These are phyloP conservation scores for Marchantia paleacea DNA, from an alignment of 225 moss, liverwort and hornwort species.

Conservation along the genomic window DNA sequence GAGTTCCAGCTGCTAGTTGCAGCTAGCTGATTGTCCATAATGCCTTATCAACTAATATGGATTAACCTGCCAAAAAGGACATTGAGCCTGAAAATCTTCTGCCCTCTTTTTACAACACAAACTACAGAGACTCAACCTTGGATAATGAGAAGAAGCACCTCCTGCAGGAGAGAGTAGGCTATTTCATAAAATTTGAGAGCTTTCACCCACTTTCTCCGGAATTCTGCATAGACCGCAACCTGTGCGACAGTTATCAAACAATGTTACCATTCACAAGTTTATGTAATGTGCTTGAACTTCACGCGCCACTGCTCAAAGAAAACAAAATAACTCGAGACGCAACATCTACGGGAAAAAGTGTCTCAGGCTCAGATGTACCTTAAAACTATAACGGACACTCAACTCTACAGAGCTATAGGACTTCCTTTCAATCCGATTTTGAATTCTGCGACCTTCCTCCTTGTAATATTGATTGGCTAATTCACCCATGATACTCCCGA, in stretches of 20 bases:
- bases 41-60: too few relatives aligned
- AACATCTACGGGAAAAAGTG: too few relatives aligned
- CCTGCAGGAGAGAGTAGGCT: slow-evolving; percentile 87
- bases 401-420: slow-evolving; percentile 87
- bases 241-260: slow-evolving; percentile 21
- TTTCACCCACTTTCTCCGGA: slow-evolving; percentile 91
- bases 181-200: slow-evolving; percentile 93
- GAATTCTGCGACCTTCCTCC: slow-evolving; percentile 90
- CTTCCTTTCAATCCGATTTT: slow-evolving; percentile 81
- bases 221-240: slow-evolving; percentile 96
- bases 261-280: too few relatives aligned
- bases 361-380: slow-evolving; percentile 38
- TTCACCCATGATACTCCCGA: slow-evolving; percentile 80
- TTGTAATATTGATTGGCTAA: slow-evolving; percentile 65
- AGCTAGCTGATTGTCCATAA: too few relatives aligned
- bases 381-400: slow-evolving; percentile 89
- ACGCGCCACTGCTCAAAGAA: too few relatives aligned
- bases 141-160: slow-evolving; percentile 66
- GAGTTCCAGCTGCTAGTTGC: too few relatives aligned
- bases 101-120: slow-evolving; percentile 13
- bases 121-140: slow-evolving; percentile 48
- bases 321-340: too few relatives aligned
- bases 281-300: too few relatives aligned
- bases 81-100: background rate
- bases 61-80: too few relatives aligned